These are phyloP conservation scores for Fusarium pseudoanthophilum DNA, from an alignment of 2,329 filamentous ascomycete species.

Conservation along the genomic window DNA sequence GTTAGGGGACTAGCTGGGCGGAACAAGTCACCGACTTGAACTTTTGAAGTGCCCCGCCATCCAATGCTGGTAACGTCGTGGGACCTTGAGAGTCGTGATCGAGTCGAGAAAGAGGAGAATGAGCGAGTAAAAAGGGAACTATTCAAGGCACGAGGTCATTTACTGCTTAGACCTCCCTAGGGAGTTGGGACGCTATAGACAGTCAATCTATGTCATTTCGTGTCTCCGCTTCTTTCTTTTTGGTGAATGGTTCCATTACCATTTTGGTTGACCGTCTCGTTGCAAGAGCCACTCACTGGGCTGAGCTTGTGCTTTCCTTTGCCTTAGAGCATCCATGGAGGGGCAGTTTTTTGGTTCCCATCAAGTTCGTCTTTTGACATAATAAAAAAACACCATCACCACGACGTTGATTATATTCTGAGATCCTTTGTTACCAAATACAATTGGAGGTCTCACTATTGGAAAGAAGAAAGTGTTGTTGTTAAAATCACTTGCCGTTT, in stretches of 20 bases:
- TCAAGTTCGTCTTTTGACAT: constrained; percentile 29
- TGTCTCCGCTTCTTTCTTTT: constrained; percentile 30
- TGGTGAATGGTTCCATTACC: constrained; percentile 4
- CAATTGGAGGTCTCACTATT: neutral
- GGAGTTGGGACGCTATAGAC: neutral
- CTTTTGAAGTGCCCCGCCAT: constrained; percentile 17
- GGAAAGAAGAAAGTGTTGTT: neutral
- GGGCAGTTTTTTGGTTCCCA: constrained; percentile 30
- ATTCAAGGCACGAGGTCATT: constrained; percentile 14
- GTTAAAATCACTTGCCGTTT: constrained; percentile 12
- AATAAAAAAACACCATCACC: constrained; percentile 10
- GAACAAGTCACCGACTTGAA: neutral
- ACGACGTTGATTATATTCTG: neutral
- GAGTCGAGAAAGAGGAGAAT: constrained; percentile 20
- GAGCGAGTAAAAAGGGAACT: constrained; percentile 1
- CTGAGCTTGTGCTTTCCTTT: constrained; percentile 14
- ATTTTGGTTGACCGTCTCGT: constrained; percentile 36
- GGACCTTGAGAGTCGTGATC: constrained; percentile 12
- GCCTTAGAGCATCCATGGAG: constrained; percentile 32
- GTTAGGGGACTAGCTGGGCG: constrained; percentile 22
- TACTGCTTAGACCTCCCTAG: constrained; percentile 9
- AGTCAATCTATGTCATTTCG: constrained; percentile 2
- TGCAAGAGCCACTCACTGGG: constrained; percentile 24
- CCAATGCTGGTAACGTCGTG: constrained; percentile 19
- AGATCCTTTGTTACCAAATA: neutral